phyloP scores from a whole-genome alignment of 73 alveolate genomes.

The Paraurostyla sp. region DNA sequence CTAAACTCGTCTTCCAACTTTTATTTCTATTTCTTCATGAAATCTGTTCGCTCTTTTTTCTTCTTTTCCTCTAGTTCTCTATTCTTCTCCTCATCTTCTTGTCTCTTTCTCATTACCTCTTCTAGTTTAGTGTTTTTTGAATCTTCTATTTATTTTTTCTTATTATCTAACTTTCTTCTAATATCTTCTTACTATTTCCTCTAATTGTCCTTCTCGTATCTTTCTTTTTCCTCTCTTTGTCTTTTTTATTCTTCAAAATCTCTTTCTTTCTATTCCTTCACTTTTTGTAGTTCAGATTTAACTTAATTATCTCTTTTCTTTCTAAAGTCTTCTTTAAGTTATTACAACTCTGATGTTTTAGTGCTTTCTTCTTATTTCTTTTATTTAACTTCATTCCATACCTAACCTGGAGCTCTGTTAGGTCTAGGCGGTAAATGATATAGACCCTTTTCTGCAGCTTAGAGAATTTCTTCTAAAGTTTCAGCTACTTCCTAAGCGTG shows the following conservation, averaged over 20 bases:
- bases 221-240: conserved; percentile 38
- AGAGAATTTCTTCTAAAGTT: conserved; percentile 68
- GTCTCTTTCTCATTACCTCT: not conserved
- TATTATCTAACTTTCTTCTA: not conserved
- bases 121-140: not conserved
- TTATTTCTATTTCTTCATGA: conserved; percentile 60
- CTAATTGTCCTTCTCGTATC: conserved; percentile 29
- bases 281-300: conserved; percentile 15
- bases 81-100: conserved; percentile 47
- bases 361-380: conserved; percentile 52
- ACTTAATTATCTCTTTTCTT: conserved; percentile 40
- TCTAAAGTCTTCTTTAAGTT: conserved; percentile 22
- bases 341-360: conserved; percentile 28
- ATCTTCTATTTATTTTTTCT: conserved; percentile 47
- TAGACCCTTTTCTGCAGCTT: conserved; percentile 62
- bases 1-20: conserved; percentile 33
- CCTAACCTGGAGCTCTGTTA: conserved; percentile 54
- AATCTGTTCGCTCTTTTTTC: conserved; percentile 27
- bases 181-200: conserved; percentile 16
- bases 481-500: conserved; percentile 74
- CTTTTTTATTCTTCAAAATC: conserved; percentile 27
- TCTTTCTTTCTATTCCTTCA: conserved; percentile 32
- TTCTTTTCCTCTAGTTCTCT: conserved; percentile 13
- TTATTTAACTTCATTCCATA: conserved; percentile 37
- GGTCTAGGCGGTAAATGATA: conserved; percentile 45